Conservation (phyloP, 2,329 filamentous ascomycete genomes). For the Didymellaceae sp. region DNA sequence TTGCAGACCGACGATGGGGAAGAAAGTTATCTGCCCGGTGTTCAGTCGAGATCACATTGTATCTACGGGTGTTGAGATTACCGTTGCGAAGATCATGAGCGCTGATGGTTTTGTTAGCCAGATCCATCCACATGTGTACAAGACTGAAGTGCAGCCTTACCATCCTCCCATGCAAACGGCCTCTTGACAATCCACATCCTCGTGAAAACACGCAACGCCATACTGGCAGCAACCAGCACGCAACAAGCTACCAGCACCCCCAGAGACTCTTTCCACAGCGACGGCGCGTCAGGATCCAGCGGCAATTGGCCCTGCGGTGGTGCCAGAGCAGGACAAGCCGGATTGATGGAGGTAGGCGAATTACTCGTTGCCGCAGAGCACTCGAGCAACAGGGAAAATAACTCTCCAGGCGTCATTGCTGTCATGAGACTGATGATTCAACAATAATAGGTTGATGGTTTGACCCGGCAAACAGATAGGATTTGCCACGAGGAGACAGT, state of each 20-base stretch:
- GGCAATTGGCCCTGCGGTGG: constrained; percentile 16
- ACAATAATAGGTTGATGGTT: too few species aligned
- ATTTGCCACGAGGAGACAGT: too few species aligned
- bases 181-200: background rate
- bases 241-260: background rate
- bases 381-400: background rate
- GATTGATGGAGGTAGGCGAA: background rate
- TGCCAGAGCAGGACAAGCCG: constrained; percentile 16
- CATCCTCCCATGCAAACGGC: background rate
- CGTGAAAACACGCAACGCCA: background rate
- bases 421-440: background rate
- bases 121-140: background rate
- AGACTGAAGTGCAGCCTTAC: background rate
- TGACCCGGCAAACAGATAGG: too few species aligned
- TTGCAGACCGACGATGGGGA: constrained; percentile 11
- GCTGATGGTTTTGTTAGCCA: background rate
- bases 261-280: constrained; percentile 4
- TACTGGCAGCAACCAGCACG: background rate
- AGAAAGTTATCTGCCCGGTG: background rate
- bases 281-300: constrained; percentile 14
- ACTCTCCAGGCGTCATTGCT: constrained; percentile 1
- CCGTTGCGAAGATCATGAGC: constrained; percentile 1
- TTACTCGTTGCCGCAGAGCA: background rate
- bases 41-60: background rate
- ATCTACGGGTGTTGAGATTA: background rate